These are phyloP conservation scores for Dioszegia crocea DNA, from an alignment of 768 basidiomycete species.

Conservation along the genomic window DNA sequence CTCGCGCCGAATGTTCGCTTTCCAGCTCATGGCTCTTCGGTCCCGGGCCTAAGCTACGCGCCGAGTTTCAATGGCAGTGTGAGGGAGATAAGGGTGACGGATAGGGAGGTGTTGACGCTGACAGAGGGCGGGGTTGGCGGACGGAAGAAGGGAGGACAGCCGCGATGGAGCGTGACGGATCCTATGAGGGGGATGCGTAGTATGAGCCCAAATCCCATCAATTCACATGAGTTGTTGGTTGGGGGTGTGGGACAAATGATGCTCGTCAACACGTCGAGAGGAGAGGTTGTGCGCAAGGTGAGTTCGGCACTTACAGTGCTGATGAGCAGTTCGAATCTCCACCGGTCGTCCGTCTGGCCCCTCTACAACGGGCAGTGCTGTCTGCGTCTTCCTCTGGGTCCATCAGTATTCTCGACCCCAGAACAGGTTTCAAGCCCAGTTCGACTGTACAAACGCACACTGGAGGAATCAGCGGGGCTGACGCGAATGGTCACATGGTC, in stretches of 20 bases:
- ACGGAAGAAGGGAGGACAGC: conserved; percentile 48
- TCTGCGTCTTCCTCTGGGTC: conserved; percentile 34
- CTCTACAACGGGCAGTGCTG: conserved; percentile 29
- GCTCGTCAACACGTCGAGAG: conserved; percentile 43
- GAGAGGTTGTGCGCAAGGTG: conserved; percentile 38
- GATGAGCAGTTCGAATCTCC: conserved; percentile 23
- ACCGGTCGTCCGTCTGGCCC: conserved; percentile 33
- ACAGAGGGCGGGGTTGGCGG: conserved; percentile 51
- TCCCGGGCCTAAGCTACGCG: conserved; percentile 8
- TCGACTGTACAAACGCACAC: conserved; percentile 67
- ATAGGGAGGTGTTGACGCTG: conserved; percentile 63
- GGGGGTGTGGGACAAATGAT: conserved; percentile 52
- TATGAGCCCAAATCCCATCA: conserved; percentile 45
- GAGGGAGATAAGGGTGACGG: conserved; percentile 70
- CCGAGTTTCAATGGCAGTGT: conserved; percentile 51
- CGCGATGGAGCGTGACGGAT: conserved; percentile 50
- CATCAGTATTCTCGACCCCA: conserved; percentile 38
- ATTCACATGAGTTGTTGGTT: conserved; percentile 48
- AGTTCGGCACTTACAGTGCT: conserved; percentile 5
- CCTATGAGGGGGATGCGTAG: conserved; percentile 26
- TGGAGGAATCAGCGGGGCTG: conserved; percentile 75
- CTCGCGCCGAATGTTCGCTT: conserved; percentile 45
- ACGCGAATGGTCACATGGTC: conserved; percentile 70
- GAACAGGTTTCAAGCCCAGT: conserved; percentile 32
- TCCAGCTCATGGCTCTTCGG: conserved; percentile 50